Evolutionary conservation across 192 early-diverging fungal species (phyloP).

Genomic region (Backusella luteola): DNA sequence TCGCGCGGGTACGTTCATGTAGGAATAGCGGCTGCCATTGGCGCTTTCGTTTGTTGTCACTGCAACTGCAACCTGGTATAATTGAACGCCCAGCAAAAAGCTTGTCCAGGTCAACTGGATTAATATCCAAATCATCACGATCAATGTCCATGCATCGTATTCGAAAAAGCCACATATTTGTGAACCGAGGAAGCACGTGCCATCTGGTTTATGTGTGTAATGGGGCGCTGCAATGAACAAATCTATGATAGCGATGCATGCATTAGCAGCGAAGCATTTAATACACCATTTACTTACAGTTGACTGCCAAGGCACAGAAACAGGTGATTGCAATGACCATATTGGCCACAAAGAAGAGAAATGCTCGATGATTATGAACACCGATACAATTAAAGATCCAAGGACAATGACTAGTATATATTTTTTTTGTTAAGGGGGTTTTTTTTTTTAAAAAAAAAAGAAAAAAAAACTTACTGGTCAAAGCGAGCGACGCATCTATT

Average conservation of each 20-base stretch:
- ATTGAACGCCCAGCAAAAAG: constrained; percentile 73
- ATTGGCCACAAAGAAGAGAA: constrained; percentile 75
- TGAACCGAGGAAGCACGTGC: constrained; percentile 57
- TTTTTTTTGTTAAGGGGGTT: no score
- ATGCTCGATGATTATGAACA: constrained; percentile 83
- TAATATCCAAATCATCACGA: constrained; percentile 68
- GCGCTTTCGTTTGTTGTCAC: constrained; percentile 90
- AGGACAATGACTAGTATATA: constrained; percentile 79
- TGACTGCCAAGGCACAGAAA: constrained; percentile 59
- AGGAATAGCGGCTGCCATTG: constrained; percentile 72
- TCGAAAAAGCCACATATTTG: constrained; percentile 70
- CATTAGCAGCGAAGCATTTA: not conserved
- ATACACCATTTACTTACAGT: constrained; percentile 55
- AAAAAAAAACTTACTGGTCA: constrained; percentile 71
- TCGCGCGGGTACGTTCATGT: constrained; percentile 39
- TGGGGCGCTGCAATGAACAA: not conserved
- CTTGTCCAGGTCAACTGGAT: constrained; percentile 82
- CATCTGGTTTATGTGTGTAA: not conserved
- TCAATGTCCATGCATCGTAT: constrained; percentile 68
- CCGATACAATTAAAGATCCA: constrained; percentile 98
- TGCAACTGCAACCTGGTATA: constrained; percentile 71
- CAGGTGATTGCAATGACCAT: constrained; percentile 61
- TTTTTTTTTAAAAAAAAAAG: no score
- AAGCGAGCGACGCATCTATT: constrained; percentile 92
- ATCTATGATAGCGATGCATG: not conserved